A percentile compares a stretch with the other conserved stretches of the same genome.
These are phyloP conservation scores for Paraphaeosphaeria minitans DNA, from an alignment of 2,329 filamentous ascomycete species.

Conservation along the genomic window DNA sequence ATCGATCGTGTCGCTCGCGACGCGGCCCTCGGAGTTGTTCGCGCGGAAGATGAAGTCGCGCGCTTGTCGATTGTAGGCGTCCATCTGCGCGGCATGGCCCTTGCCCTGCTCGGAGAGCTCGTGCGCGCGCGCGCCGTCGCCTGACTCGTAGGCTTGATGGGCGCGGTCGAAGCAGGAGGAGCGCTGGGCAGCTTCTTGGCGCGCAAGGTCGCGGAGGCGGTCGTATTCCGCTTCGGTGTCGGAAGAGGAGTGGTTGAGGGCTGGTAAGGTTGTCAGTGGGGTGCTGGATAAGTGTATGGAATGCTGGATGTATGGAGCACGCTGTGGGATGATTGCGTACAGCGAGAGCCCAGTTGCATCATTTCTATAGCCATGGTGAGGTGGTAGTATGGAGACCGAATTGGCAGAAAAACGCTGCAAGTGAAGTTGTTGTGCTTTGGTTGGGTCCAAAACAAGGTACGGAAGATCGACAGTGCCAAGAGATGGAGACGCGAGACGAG, in stretches of 20 bases:
- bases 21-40: slow-evolving; percentile 81
- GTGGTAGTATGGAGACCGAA: slow-evolving; percentile 15
- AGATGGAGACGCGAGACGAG: slow-evolving; percentile 28
- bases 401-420: slow-evolving; percentile 4
- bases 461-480: slow-evolving; percentile 24
- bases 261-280: slow-evolving; percentile 21
- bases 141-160: slow-evolving; percentile 78
- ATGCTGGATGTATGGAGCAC: neutral
- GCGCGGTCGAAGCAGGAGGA: slow-evolving; percentile 71
- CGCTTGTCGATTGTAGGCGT: slow-evolving; percentile 87
- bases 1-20: slow-evolving; percentile 84
- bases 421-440: slow-evolving; percentile 14
- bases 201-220: slow-evolving; percentile 81
- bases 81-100: slow-evolving; percentile 79
- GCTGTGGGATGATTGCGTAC: slow-evolving; percentile 22
- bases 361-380: slow-evolving; percentile 41
- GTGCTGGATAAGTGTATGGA: neutral
- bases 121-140: slow-evolving; percentile 85
- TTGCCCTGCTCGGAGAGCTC: slow-evolving; percentile 85
- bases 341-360: slow-evolving; percentile 43
- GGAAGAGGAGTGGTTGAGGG: slow-evolving; percentile 42
- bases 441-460: neutral
- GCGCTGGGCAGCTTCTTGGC: slow-evolving; percentile 79
- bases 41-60: slow-evolving; percentile 94
- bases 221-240: slow-evolving; percentile 83